Percentiles rank a stretch among this genome's conserved stretches.
Evolutionary conservation across 2,329 filamentous ascomycete genomes (phyloP).

Genomic region (Hymenoscyphus salicellus): DNA sequence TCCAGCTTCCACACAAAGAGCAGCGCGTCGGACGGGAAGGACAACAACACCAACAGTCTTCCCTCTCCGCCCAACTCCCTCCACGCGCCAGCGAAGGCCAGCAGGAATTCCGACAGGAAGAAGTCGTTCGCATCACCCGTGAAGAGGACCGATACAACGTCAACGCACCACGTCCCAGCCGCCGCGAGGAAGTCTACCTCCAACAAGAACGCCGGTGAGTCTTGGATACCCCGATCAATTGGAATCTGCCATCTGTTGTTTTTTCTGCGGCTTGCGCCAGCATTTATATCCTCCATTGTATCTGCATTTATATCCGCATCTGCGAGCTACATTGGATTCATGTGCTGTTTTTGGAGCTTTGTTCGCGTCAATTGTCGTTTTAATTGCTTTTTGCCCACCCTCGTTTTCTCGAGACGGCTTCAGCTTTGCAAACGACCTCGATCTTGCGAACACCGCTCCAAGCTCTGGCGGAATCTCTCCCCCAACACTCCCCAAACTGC

Average conservation of each 20-base stretch:
- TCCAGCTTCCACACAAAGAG: constrained; percentile 63
- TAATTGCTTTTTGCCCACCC: not conserved
- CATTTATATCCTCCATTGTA: not conserved
- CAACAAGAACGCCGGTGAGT: constrained; percentile 56
- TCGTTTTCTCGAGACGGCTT: not conserved
- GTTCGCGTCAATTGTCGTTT: not conserved
- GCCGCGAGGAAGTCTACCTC: constrained; percentile 52
- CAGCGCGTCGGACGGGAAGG: constrained; percentile 97
- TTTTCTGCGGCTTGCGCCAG: not conserved
- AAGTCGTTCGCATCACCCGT: constrained; percentile 70
- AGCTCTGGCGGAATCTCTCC: not conserved
- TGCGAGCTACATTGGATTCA: not conserved
- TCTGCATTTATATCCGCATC: not conserved
- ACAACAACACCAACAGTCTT: constrained; percentile 61
- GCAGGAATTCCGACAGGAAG: constrained; percentile 58
- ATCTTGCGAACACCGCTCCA: not conserved
- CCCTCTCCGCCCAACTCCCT: constrained; percentile 61
- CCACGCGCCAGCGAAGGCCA: constrained; percentile 55
- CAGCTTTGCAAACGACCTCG: not conserved
- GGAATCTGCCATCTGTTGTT: not conserved
- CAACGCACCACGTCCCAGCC: constrained; percentile 67
- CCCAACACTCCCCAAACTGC: no score
- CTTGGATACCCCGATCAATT: not conserved
- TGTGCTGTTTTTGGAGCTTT: not conserved
- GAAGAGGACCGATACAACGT: constrained; percentile 71